Base-by-base conservation (phyloP, 352 stramenopile genomes). In the Nothophytophthora sp. region DNA sequence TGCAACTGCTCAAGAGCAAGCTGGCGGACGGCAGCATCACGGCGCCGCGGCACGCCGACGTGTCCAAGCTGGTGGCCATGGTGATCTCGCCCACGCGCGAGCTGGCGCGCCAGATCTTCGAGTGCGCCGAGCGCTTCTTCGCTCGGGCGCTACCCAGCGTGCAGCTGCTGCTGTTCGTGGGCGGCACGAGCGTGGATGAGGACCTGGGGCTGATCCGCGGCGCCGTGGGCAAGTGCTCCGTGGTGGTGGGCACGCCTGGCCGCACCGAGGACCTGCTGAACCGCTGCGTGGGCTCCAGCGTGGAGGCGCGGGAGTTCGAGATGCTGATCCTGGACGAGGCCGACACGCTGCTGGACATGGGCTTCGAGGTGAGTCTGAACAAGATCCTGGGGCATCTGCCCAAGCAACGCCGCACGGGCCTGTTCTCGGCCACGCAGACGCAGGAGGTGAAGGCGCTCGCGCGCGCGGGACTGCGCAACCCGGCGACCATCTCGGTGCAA, bases 311-410 rank as follows among this genome's bases (percentile, higher is more conserved):
- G 27, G 88, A 98, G 70, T 90, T 99, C 43, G 96, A 99, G 59
- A 90, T 98, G 25, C 76, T 99, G 18, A 97, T 99, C 40, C 67
- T 99, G 25, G 97, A 99, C 69, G 97, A 99, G 69, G 97, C 96
- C n/a, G 98, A 99, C 63, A 98, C 96, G 19, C 61, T 99, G 29
- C 79, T 99, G 29, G 96, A 98, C 69, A 98, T 99, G 81, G 96
- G 96, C 50, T 99, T 99, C 59, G 89, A 98, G 60, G 82, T 96
- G 11, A 96, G 92, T 39, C 83, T 99, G 25, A 97, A 93, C 51
- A 93, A 84, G 46, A 99, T 99, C 55, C 76, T 99, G 29, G 76
- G 69, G 7, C 81, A 93, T 22, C 50, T 99, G 22, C 98, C 97
- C 3, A 99, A 99, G 81, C 98, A 99, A 81, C 84, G 97, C 47